Percentiles rank a stretch among this genome's conserved stretches.
phyloP scores from a whole-genome alignment of 2,329 filamentous ascomycete genomes.

The Elsinoe fawcettii region DNA sequence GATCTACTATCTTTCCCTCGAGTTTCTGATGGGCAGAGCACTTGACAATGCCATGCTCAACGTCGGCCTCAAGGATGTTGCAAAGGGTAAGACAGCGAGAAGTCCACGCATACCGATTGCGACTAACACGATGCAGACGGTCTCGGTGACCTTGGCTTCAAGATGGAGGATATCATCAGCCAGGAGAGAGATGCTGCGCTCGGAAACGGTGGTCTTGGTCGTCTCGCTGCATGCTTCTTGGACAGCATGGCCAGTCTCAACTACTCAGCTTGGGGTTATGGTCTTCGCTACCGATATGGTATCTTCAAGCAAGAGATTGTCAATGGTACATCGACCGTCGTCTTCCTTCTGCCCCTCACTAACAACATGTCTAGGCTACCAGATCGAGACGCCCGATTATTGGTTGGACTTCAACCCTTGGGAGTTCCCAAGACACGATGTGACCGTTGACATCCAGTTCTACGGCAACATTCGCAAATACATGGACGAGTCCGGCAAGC shows the following conservation, averaged over 20 bases:
- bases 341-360: not conserved
- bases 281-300: constrained; percentile 80
- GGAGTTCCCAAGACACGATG: constrained; percentile 94
- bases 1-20: constrained; percentile 92
- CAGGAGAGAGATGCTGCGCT: constrained; percentile 96
- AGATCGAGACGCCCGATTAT: constrained; percentile 96
- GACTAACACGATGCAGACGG: constrained; percentile 52
- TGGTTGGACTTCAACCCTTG: constrained; percentile 99
- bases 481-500: constrained; percentile 64
- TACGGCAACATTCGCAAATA: constrained; percentile 75
- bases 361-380: constrained; percentile 47
- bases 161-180: constrained; percentile 87
- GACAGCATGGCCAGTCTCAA: constrained; percentile 93
- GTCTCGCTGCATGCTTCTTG: constrained; percentile 91
- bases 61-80: constrained; percentile 75
- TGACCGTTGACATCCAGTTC: constrained; percentile 95
- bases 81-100: constrained; percentile 54
- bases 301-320: constrained; percentile 99
- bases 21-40: constrained; percentile 94
- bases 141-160: constrained; percentile 82
- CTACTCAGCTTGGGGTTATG: constrained; percentile 96
- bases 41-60: constrained; percentile 99
- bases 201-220: constrained; percentile 90
- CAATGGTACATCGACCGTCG: constrained; percentile 49
- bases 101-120: not conserved